These are phyloP conservation scores for Tylopilus felleus DNA, from an alignment of 768 basidiomycete species.

Conservation along the genomic window DNA sequence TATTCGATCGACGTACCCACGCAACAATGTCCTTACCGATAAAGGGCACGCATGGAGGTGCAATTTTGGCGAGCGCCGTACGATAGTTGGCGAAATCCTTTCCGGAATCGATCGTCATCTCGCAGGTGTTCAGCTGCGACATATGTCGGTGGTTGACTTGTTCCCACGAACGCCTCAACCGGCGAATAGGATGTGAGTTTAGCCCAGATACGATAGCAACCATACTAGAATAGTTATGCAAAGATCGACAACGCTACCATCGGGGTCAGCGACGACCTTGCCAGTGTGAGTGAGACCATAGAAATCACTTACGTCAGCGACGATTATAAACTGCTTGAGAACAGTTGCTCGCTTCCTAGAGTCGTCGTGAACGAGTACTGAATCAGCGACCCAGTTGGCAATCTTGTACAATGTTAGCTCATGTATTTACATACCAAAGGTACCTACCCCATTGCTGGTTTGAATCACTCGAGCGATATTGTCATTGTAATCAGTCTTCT, in stretches of 20 bases:
- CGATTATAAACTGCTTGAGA: slow-evolving; percentile 86
- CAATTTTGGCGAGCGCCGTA: slow-evolving; percentile 72
- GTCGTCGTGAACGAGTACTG: slow-evolving; percentile 75
- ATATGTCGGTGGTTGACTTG: slow-evolving; percentile 74
- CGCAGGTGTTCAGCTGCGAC: slow-evolving; percentile 72
- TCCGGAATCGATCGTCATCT: slow-evolving; percentile 87
- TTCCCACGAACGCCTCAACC: slow-evolving; percentile 93
- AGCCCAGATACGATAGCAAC: slow-evolving; percentile 93
- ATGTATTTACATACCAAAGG: neutral
- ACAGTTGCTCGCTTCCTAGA: slow-evolving; percentile 74
- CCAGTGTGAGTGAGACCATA: too few species aligned
- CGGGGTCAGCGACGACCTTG: neutral
- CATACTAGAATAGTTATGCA: slow-evolving; percentile 98
- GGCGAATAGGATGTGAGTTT: slow-evolving; percentile 88
- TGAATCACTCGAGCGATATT: slow-evolving; percentile 87
- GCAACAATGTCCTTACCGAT: slow-evolving; percentile 63
- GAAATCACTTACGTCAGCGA: slow-evolving; percentile 74
- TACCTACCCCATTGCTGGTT: slow-evolving; percentile 75
- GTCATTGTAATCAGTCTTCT: slow-evolving; percentile 67
- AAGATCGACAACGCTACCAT: slow-evolving; percentile 75
- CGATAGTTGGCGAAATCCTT: slow-evolving; percentile 95
- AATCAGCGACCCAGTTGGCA: slow-evolving; percentile 89
- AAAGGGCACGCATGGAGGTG: slow-evolving; percentile 95
- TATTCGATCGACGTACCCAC: neutral
- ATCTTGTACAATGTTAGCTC: slow-evolving; percentile 48